phyloP scores from a whole-genome alignment of 768 basidiomycete species.

The Lyophyllum decastes region DNA sequence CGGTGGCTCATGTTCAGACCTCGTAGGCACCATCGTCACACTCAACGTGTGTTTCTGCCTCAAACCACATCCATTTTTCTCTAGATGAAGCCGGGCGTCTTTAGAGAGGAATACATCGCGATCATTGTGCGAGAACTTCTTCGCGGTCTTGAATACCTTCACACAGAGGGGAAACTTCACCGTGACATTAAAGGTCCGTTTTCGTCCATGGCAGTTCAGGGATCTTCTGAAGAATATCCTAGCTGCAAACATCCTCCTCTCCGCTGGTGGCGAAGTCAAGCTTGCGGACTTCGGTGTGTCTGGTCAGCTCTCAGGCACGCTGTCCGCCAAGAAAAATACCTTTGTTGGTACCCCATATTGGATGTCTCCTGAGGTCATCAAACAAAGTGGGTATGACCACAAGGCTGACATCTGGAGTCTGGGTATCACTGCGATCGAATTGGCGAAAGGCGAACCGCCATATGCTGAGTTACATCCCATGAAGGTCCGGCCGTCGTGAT shows the following conservation, averaged over 20 bases:
- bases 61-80: constrained; percentile 9
- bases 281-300: constrained; percentile 99
- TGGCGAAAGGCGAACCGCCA: constrained; percentile 97
- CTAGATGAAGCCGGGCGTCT: constrained; percentile 98
- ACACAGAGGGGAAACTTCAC: constrained; percentile 94
- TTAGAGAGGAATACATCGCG: constrained; percentile 98
- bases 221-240: constrained; percentile 8
- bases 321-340: constrained; percentile 96
- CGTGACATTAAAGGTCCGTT: constrained; percentile 95
- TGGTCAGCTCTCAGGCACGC: constrained; percentile 90
- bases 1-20: constrained; percentile 95
- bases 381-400: constrained; percentile 98
- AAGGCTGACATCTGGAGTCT: constrained; percentile 99
- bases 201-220: not conserved
- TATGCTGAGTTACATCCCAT: constrained; percentile 99
- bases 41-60: constrained; percentile 13
- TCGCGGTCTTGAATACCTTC: constrained; percentile 92
- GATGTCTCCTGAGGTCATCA: constrained; percentile 99
- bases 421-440: constrained; percentile 95
- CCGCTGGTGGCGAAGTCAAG: constrained; percentile 93
- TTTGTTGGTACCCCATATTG: constrained; percentile 98
- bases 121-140: constrained; percentile 94
- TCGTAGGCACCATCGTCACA: constrained; percentile 52
- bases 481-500: constrained; percentile 64
- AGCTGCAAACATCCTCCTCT: constrained; percentile 95